These are phyloP conservation scores for Cenchrus fungigraminus DNA, from an alignment of 176 grass and related monocot species.

Conservation along the genomic window DNA sequence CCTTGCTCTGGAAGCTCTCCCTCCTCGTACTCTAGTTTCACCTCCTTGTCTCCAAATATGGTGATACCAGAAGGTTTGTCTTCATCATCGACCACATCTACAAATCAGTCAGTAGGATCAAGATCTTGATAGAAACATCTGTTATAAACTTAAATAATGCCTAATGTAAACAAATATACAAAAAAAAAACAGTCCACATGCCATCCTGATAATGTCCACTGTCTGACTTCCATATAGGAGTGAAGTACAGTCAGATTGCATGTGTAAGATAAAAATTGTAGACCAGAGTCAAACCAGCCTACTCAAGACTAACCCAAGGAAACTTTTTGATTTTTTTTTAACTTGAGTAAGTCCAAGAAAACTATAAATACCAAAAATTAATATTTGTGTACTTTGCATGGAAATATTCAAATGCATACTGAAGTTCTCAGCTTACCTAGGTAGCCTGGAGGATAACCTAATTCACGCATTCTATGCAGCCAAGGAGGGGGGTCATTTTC, in stretches of 20 bases:
- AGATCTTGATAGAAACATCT: slow-evolving; percentile 34
- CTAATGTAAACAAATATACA: slow-evolving; percentile 10
- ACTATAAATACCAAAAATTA: slow-evolving; percentile 8
- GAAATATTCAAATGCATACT: slow-evolving; percentile 8
- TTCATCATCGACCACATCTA: slow-evolving; percentile 78
- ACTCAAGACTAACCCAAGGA: neutral
- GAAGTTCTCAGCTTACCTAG: slow-evolving; percentile 63
- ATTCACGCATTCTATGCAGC: slow-evolving; percentile 89
- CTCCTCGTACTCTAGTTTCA: slow-evolving; percentile 65
- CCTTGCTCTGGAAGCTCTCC: slow-evolving; percentile 74
- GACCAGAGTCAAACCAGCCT: neutral
- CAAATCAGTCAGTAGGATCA: slow-evolving; percentile 17
- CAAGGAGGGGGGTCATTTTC: slow-evolving; percentile 95
- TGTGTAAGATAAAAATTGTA: neutral
- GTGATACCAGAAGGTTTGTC: slow-evolving; percentile 90
- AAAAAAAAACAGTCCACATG: neutral
- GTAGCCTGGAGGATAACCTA: slow-evolving; percentile 98
- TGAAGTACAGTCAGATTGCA: neutral
- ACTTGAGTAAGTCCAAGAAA: neutral
- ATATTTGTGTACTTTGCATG: neutral
- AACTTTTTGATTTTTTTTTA: neutral
- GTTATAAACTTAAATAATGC: neutral
- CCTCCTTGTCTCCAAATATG: slow-evolving; percentile 75
- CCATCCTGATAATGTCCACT: neutral
- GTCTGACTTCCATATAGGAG: slow-evolving; percentile 5